A percentile compares a stretch with the other conserved stretches of the same genome.
phyloP scores from a whole-genome alignment of 495 filamentous ascomycete species.

The Lasiosphaeria miniovina region DNA sequence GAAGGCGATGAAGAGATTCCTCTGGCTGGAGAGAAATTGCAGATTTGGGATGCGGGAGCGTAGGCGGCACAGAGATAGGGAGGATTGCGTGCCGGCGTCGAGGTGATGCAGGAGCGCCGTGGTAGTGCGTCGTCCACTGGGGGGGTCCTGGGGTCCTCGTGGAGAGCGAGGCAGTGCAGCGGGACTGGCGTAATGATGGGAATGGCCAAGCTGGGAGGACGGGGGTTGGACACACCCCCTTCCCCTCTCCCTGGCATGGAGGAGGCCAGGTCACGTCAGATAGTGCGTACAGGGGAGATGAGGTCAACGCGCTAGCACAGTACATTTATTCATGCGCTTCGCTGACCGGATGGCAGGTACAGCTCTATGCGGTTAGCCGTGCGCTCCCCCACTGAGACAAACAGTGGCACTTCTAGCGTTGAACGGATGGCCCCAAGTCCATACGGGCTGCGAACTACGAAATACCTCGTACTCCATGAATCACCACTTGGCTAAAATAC shows the following conservation, averaged over 20 bases:
- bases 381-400: background rate
- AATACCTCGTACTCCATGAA: background rate
- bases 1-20: conserved; percentile 6
- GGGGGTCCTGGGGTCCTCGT: background rate
- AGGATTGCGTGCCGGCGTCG: too few relatives aligned
- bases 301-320: conserved; percentile 12
- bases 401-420: background rate
- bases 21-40: conserved; percentile 2
- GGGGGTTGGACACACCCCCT: conserved; percentile 1
- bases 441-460: background rate
- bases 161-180: conserved; percentile 7
- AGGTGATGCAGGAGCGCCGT: conserved; percentile 2
- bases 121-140: background rate
- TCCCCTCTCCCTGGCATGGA: background rate
- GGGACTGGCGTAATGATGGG: conserved; percentile 5
- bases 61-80: too few relatives aligned
- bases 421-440: background rate
- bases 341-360: conserved; percentile 1
- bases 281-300: conserved; percentile 21
- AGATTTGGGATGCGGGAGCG: background rate
- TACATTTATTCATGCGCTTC: background rate
- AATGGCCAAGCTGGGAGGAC: conserved; percentile 4
- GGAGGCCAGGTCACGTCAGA: conserved; percentile 12
- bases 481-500: background rate
- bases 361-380: background rate